Evolutionary conservation across 2,329 filamentous ascomycete genomes (phyloP), one percentile per base, ranked within the genome.

Genomic region (Leptographium lundbergii): DNA sequence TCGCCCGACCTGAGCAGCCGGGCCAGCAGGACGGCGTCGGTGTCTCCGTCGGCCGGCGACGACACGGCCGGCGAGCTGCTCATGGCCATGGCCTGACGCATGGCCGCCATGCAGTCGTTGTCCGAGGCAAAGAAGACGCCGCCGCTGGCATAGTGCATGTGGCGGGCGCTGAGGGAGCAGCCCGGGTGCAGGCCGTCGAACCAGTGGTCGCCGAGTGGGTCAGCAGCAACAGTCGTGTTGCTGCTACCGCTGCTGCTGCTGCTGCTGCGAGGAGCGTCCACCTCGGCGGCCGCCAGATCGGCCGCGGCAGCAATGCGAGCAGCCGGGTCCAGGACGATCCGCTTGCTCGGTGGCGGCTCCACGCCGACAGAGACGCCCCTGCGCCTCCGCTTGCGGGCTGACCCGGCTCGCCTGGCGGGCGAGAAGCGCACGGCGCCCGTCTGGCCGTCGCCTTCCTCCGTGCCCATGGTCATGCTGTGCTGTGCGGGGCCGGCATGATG

Each of bases 101-200:
- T 14, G n/a, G 32, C 24, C 7, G 24, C 48, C 42, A 45, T 24
- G 48, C 32, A 34, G 55, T 54, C 36, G 6, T 25, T 6, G 24
- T 19, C n/a, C 4, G 45, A 7, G 27, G 42, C 42, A 48, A 61
- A 45, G 14, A 59, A 60, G 56, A 60, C 48, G 32, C 60, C 61
- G 14, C 60, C 60, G 6, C 47, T n/a, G 11, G 32, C n/a, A 17
- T 57, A 32, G 42, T 63, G 61, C 3, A 48, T 51, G 34, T 63
- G 61, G 11, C 36, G 55, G 6, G 32, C 32, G 6, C 6, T 17
- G 13, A 63, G 29, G 7, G 17, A 1, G 29, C 61, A 63, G 47
- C 11, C 19, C 6, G 17, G 24, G 17, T 63, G 61, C 5, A 14
- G 4, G 32, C 57, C 57, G 14, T 54, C 45, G 11, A 56, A 55